Conservation (phyloP, 1,284 basidiomycete species). For the Exobasidium cylindrosporum region DNA sequence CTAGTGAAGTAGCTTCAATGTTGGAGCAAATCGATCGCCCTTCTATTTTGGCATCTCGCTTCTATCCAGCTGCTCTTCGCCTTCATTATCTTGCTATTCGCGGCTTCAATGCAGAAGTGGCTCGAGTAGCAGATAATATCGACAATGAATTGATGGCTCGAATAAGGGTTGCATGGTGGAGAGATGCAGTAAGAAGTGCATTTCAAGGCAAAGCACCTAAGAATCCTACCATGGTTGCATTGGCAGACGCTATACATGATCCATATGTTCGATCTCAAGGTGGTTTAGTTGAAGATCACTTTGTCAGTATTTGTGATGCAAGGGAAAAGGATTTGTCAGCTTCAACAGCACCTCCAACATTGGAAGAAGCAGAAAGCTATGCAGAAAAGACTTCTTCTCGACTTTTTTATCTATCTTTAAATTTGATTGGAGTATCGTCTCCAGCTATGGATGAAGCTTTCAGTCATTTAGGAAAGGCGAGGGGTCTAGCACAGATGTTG, state of each 20-base stretch:
- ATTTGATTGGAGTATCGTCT: constrained; percentile 35
- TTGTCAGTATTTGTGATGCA: constrained; percentile 47
- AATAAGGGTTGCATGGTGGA: constrained; percentile 53
- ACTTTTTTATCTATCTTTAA: constrained; percentile 42
- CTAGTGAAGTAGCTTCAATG: background rate
- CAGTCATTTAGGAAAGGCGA: constrained; percentile 53
- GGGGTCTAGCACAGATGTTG: constrained; percentile 39
- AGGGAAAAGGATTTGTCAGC: constrained; percentile 47
- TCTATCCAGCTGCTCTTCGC: constrained; percentile 41
- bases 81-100: constrained; percentile 50
- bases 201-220: constrained; percentile 42
- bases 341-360: constrained; percentile 37
- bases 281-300: constrained; percentile 50
- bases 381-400: constrained; percentile 48
- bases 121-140: constrained; percentile 43
- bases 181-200: constrained; percentile 44
- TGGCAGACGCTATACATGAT: constrained; percentile 46
- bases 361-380: constrained; percentile 42
- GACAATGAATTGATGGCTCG: constrained; percentile 51
- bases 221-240: constrained; percentile 46
- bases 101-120: constrained; percentile 48
- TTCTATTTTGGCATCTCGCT: constrained; percentile 46
- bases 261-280: constrained; percentile 34
- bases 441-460: constrained; percentile 43
- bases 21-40: constrained; percentile 18